Evolutionary conservation across 2,329 filamentous ascomycete species (phyloP).

Genomic region (Venturia pyrina): DNA sequence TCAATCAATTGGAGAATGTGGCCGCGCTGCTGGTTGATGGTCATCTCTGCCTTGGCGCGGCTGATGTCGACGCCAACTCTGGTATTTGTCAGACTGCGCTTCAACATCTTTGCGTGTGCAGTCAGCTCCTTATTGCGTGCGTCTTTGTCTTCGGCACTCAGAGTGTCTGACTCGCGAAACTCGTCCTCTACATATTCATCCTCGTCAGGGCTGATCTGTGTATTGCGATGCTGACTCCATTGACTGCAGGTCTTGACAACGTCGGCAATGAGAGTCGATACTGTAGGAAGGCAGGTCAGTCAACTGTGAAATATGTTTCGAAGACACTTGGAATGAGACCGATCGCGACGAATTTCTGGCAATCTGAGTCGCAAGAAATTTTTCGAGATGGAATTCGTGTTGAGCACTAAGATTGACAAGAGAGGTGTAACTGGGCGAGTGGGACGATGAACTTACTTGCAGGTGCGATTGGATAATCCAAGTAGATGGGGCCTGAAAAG

Average conservation of each 20-base stretch:
- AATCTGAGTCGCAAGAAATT: no score
- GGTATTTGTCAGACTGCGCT: neutral
- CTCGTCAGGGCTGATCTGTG: neutral
- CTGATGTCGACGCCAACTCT: conserved; percentile 20
- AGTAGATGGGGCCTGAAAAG: neutral
- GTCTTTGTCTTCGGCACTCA: neutral
- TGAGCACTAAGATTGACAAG: no score
- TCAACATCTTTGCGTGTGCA: neutral
- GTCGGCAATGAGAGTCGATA: neutral
- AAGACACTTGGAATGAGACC: no score
- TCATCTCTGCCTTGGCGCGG: conserved; percentile 22
- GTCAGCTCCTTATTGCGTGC: neutral
- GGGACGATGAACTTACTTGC: no score
- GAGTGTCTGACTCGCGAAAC: neutral
- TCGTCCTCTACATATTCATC: neutral
- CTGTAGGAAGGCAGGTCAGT: neutral
- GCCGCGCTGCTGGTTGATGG: conserved; percentile 29
- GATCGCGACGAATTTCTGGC: no score
- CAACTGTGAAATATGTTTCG: neutral
- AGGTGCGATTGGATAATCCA: neutral
- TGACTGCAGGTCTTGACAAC: neutral
- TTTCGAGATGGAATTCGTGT: no score
- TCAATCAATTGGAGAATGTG: conserved; percentile 31
- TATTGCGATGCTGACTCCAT: neutral
- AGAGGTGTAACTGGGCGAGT: no score